Percentiles rank a stretch among this genome's conserved stretches.
Evolutionary conservation across 139 green algal species (phyloP).

Genomic region (Coccomyxa sp.): DNA sequence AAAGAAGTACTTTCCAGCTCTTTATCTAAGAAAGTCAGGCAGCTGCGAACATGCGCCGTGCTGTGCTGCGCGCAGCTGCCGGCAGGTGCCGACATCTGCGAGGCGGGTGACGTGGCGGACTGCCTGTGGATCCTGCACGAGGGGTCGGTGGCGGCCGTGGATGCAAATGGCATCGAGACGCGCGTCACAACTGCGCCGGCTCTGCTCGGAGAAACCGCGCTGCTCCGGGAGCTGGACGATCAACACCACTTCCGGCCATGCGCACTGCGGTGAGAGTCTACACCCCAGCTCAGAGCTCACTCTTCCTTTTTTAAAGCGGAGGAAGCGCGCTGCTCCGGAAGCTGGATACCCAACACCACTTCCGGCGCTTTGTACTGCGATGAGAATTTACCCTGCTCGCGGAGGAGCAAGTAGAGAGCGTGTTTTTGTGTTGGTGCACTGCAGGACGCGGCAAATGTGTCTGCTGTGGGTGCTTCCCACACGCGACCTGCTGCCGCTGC

Average conservation of each 20-base stretch:
- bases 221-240: slow-evolving; percentile 21
- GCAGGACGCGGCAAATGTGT: not conserved
- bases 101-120: slow-evolving; percentile 15
- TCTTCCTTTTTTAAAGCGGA: too few species aligned
- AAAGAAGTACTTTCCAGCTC: too few species aligned
- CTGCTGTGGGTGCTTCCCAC: slow-evolving; percentile 12
- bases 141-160: slow-evolving; percentile 8
- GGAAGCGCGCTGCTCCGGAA: too few species aligned
- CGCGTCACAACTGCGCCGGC: not conserved
- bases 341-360: too few species aligned
- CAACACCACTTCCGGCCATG: slow-evolving; percentile 2
- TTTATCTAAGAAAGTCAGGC: too few species aligned
- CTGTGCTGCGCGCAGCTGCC: slow-evolving; percentile 5
- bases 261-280: not conserved
- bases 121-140: slow-evolving; percentile 22
- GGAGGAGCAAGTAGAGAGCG: too few species aligned
- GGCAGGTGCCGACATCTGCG: slow-evolving; percentile 19
- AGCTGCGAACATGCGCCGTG: too few species aligned
- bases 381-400: too few species aligned
- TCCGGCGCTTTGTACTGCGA: too few species aligned
- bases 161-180: not conserved
- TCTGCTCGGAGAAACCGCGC: slow-evolving; percentile 16
- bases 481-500: slow-evolving; percentile 21
- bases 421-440: too few species aligned
- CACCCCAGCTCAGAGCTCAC: too few species aligned